A percentile compares a stretch with the other conserved stretches of the same genome.
Evolutionary conservation across 169 alveolate genomes (phyloP).

Genomic region (Sarcocystis neurona): DNA sequence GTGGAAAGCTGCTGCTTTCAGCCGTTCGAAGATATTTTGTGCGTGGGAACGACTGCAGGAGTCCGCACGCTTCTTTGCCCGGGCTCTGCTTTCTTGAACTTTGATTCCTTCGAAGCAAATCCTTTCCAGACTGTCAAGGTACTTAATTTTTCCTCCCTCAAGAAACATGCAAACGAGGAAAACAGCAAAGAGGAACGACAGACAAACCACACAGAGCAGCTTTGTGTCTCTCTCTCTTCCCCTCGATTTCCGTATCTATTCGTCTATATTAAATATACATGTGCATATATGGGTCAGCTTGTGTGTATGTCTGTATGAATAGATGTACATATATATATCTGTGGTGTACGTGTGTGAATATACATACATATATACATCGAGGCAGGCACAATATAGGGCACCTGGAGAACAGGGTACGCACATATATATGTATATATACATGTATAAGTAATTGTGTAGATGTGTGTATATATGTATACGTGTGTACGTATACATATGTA

Average conservation of each 20-base stretch:
- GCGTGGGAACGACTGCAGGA: slow-evolving; percentile 82
- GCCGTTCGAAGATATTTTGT: slow-evolving; percentile 89
- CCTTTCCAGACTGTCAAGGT: slow-evolving; percentile 82
- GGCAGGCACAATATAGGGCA: no score
- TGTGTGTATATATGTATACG: no score
- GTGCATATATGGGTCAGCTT: neutral
- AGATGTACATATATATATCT: neutral
- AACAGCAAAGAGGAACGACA: neutral
- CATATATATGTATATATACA: no score
- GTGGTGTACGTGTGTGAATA: no score
- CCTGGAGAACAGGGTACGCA: no score
- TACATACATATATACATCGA: no score
- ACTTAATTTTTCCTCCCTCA: neutral
- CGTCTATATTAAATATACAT: neutral
- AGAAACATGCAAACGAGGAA: no score
- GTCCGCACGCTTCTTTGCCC: slow-evolving; percentile 86
- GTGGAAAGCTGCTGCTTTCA: slow-evolving; percentile 79
- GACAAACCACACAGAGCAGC: neutral
- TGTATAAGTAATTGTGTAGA: no score
- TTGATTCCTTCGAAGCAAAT: slow-evolving; percentile 85
- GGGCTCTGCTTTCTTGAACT: slow-evolving; percentile 90
- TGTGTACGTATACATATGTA: no score
- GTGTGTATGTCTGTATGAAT: neutral
- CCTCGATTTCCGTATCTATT: neutral
- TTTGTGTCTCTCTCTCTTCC: neutral